A percentile compares a stretch with the other conserved stretches of the same genome.
phyloP scores from a whole-genome alignment of 768 basidiomycete species.

The Fomitopsis pulvina region DNA sequence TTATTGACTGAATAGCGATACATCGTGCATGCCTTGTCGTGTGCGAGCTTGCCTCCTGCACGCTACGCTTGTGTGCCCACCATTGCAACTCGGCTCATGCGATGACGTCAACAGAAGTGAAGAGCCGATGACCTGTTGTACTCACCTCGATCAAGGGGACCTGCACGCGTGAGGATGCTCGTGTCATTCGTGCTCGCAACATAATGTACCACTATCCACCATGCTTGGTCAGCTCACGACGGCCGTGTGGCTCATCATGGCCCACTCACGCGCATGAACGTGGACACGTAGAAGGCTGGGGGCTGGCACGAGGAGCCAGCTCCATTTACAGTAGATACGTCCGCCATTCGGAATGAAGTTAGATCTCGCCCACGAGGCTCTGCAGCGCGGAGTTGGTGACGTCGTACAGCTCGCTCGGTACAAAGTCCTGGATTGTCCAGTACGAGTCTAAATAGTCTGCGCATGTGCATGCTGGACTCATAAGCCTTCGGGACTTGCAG shows the following conservation, averaged over 20 bases:
- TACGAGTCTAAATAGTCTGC: constrained; percentile 63
- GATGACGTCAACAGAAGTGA: not conserved
- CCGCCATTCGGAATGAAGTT: constrained; percentile 97
- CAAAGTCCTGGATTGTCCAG: constrained; percentile 83
- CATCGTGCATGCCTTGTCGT: constrained; percentile 58
- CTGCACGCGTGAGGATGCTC: constrained; percentile 67
- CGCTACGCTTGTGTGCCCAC: constrained; percentile 74
- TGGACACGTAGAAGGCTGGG: constrained; percentile 91
- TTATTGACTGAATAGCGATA: constrained; percentile 75
- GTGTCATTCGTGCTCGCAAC: constrained; percentile 65
- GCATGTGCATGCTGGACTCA: not conserved
- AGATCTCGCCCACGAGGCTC: constrained; percentile 93
- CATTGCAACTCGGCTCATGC: constrained; percentile 69
- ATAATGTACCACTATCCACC: constrained; percentile 85
- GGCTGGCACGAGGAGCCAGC: constrained; percentile 27
- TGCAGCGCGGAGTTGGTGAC: constrained; percentile 73
- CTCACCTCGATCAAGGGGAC: constrained; percentile 78
- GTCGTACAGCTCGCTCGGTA: constrained; percentile 68
- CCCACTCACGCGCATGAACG: constrained; percentile 63
- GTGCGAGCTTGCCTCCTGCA: constrained; percentile 62
- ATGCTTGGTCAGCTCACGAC: not conserved
- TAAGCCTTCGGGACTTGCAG: not conserved
- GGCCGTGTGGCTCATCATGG: not conserved
- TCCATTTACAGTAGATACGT: constrained; percentile 71
- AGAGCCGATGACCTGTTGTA: not conserved